phyloP scores from a whole-genome alignment of 108 stramenopile species.

The Ochromonas danica region DNA sequence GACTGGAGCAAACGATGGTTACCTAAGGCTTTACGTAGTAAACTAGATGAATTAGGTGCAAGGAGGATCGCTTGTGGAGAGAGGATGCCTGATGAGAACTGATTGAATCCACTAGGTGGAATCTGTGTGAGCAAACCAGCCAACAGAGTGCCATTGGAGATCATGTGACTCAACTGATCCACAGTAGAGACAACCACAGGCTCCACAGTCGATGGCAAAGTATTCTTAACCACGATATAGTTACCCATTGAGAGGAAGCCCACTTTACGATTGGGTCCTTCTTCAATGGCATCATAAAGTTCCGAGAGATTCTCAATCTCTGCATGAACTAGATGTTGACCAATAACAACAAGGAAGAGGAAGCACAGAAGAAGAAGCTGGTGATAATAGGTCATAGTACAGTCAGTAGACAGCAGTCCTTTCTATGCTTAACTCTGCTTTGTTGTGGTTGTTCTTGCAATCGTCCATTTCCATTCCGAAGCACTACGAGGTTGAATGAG shows the following conservation, averaged over 20 bases:
- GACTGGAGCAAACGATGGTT: no score
- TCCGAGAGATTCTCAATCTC: neutral
- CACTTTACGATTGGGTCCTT: neutral
- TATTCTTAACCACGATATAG: neutral
- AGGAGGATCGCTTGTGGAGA: neutral
- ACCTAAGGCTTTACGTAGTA: neutral
- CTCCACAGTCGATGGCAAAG: neutral
- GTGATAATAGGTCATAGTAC: no score
- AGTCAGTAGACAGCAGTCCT: no score
- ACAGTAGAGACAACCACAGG: neutral
- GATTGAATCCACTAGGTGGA: neutral
- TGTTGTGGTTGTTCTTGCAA: no score
- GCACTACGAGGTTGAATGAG: no score
- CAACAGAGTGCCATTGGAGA: neutral
- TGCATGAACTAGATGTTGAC: no score
- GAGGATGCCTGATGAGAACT: neutral
- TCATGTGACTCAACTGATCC: neutral
- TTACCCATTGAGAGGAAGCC: neutral
- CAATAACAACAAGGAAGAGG: no score
- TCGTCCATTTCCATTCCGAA: no score
- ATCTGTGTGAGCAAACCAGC: constrained; percentile 1
- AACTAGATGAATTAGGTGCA: neutral
- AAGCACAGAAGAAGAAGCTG: no score
- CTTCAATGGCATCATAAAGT: neutral
- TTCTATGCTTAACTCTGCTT: no score